Conservation (phyloP, 495 filamentous ascomycete species). For the Annulohypoxylon bovei region DNA sequence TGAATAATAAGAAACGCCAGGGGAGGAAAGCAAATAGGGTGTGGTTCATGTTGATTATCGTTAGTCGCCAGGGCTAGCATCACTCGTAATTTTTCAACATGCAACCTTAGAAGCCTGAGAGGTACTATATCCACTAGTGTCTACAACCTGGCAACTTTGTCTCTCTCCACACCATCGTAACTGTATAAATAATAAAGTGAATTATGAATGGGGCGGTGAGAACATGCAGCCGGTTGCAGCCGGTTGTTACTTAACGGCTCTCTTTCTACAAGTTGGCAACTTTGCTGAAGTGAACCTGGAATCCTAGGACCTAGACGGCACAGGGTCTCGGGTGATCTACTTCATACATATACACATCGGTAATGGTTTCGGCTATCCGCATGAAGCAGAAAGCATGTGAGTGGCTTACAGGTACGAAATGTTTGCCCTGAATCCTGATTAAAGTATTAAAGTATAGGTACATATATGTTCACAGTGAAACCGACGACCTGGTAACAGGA, state of each 20-base stretch:
- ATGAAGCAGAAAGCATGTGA: slow-evolving; percentile 17
- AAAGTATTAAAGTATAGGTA: background rate
- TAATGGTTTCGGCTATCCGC: background rate
- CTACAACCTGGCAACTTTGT: slow-evolving; percentile 25
- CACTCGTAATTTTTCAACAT: background rate
- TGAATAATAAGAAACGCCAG: background rate
- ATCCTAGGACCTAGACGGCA: too few species aligned
- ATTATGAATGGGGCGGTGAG: slow-evolving; percentile 16
- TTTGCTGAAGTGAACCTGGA: background rate
- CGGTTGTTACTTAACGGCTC: background rate
- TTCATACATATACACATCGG: background rate
- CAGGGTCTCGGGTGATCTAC: background rate
- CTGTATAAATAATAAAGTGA: background rate
- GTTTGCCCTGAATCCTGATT: too few species aligned
- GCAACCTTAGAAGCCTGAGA: slow-evolving; percentile 9
- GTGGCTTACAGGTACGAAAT: background rate
- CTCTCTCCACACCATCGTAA: background rate
- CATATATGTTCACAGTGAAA: background rate
- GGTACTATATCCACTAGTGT: slow-evolving; percentile 10
- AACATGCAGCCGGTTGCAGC: background rate
- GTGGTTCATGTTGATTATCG: background rate
- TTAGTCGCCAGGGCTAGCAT: background rate
- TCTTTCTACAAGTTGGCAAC: too few species aligned
- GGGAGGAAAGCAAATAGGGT: background rate
- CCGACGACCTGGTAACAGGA: background rate